Conservation (phyloP, 768 basidiomycete species). For the Calocybe gangraenosa region DNA sequence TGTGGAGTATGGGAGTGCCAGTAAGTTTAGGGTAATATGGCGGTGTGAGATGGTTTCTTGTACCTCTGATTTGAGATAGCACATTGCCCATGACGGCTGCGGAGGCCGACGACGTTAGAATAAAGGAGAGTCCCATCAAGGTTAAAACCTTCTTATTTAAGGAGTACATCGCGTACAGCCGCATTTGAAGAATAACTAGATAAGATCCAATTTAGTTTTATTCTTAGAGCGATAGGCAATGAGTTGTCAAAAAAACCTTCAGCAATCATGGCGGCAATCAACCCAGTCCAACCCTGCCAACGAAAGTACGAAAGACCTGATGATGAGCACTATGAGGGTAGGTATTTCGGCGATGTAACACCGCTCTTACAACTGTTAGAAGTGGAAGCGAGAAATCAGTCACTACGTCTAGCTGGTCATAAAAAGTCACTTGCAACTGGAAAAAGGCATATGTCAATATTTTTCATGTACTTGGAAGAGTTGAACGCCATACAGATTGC, state of each 20-base stretch:
- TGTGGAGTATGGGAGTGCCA: not conserved
- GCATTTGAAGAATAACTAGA: constrained; percentile 55
- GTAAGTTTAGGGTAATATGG: not conserved
- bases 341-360: not conserved
- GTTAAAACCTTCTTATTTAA: constrained; percentile 46
- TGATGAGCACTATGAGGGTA: not conserved
- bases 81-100: constrained; percentile 46
- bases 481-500: constrained; percentile 37
- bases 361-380: constrained; percentile 17
- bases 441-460: too few species aligned
- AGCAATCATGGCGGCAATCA: constrained; percentile 48
- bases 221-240: not conserved
- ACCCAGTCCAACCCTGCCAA: constrained; percentile 62
- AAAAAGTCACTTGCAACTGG: constrained; percentile 27
- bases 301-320: constrained; percentile 42
- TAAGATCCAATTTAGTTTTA: not conserved
- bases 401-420: not conserved
- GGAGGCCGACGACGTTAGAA: constrained; percentile 34
- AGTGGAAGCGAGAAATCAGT: constrained; percentile 4
- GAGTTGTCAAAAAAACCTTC: constrained; percentile 36
- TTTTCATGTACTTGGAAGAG: too few species aligned
- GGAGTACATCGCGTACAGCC: constrained; percentile 59
- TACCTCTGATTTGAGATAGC: constrained; percentile 38
- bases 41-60: constrained; percentile 5
- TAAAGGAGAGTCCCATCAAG: constrained; percentile 39